Conservation (phyloP, 2,329 filamentous ascomycete genomes). For the Aspergillus luchuensis region DNA sequence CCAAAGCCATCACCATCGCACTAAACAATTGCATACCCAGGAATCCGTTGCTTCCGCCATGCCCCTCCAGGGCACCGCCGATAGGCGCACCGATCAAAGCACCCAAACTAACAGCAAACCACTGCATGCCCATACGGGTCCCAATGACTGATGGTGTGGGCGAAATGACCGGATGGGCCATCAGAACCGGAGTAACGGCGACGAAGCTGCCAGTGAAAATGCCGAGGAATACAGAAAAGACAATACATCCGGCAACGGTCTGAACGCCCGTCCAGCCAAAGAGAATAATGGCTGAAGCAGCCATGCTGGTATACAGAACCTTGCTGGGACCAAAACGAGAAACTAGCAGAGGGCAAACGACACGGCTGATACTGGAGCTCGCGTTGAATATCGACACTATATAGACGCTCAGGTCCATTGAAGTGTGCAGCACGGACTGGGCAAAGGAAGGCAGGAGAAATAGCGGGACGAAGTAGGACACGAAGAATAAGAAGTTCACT, state of each 20-base stretch:
- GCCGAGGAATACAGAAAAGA: slow-evolving; percentile 1
- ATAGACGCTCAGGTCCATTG: slow-evolving; percentile 8
- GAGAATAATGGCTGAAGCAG: background rate
- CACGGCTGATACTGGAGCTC: slow-evolving; percentile 4
- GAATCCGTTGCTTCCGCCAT: slow-evolving; percentile 1
- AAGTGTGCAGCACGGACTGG: background rate
- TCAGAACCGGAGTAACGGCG: slow-evolving; percentile 10
- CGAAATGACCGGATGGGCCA: slow-evolving; percentile 15
- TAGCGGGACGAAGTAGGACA: slow-evolving; percentile 13
- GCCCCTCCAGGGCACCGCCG: slow-evolving; percentile 1
- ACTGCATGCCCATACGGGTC: slow-evolving; percentile 16
- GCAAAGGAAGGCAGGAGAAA: slow-evolving; percentile 13
- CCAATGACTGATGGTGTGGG: slow-evolving; percentile 7
- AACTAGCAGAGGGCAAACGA: background rate
- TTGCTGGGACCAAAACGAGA: background rate
- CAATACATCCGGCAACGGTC: background rate
- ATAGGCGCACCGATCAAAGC: slow-evolving; percentile 14
- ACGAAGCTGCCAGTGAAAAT: slow-evolving; percentile 9
- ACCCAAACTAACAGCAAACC: slow-evolving; percentile 11
- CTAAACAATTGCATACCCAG: slow-evolving; percentile 11
- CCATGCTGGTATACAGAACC: background rate
- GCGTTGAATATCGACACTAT: slow-evolving; percentile 12
- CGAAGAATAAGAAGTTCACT: slow-evolving; percentile 13
- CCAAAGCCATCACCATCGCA: slow-evolving; percentile 1
- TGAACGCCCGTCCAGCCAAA: slow-evolving; percentile 16